Evolutionary conservation across 2,329 filamentous ascomycete species (phyloP), one percentile per base, ranked within the genome.

Genomic region (Aspergillus fijiensis): DNA sequence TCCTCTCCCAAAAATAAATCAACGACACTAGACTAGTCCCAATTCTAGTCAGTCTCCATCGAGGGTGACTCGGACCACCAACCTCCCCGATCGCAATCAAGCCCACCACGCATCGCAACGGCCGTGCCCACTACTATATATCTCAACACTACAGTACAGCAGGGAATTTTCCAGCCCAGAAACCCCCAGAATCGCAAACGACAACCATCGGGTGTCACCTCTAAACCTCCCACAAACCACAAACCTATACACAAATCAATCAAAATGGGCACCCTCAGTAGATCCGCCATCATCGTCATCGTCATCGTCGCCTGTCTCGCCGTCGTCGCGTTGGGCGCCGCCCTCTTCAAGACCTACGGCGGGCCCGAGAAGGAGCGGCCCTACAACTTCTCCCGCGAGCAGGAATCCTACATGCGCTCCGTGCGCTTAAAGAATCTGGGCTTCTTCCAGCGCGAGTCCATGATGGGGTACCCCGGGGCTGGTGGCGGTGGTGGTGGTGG

Each of bases 231-330:
- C 53, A 29, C 19, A 54, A 45, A 14, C 49, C 49, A 51, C 42
- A 51, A 54, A 31, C 47, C 16, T 35, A n/a, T 4, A 39, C 12
- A 49, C 49, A 49, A 16, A 52, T 39, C 4, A 29, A 42, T 10
- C 47, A 60, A 48, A 33, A 70, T 70, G 69, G 64, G 42, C 45
- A 45, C 62, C 1, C 63, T 72, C 58, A 64, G 64, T 49, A 68
- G 60, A 29, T 49, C 62, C 9, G 69, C 67, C 29, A 60, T 72
- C 56, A 72, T 72, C 51, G 69, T 71, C 55, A 72, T 72, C 56
- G 72, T 75, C 49, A 69, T 75, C 21, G 69, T 72, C 49, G 67
- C 60, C 57, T 74, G 72, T 48, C 66, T 75, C 9, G 68, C 65
- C 42, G 33, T 63, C 16, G 70, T 71, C 2, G 68, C 70, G 1